Evolutionary conservation across 140 eudicot genomes (phyloP).

Genomic region (Cichorium intybus): DNA sequence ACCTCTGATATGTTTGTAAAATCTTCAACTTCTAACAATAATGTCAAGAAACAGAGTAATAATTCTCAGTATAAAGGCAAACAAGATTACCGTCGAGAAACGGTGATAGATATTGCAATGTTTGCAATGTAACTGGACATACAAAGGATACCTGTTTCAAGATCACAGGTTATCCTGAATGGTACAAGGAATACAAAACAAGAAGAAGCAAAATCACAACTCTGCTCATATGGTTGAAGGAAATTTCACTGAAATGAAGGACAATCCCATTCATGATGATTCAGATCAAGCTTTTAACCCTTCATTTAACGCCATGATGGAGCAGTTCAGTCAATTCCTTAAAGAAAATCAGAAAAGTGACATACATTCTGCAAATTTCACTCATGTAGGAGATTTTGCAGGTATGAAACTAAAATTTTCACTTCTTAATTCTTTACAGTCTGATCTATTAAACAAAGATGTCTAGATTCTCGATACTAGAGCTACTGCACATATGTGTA

Average conservation of each 20-base stretch:
- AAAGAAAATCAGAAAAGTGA: not conserved
- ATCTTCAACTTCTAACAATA: not conserved
- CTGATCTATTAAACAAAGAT: too few relatives aligned
- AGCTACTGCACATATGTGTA: too few relatives aligned
- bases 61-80: not conserved
- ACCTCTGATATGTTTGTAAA: not conserved
- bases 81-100: too few relatives aligned
- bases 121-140: not conserved
- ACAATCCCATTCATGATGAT: not conserved
- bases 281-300: not conserved
- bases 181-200: not conserved
- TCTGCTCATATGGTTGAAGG: not conserved
- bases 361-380: too few relatives aligned
- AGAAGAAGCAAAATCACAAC: not conserved
- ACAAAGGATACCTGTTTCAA: not conserved
- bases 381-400: not conserved
- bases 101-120: not conserved
- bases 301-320: not conserved
- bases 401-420: not conserved
- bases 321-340: not conserved
- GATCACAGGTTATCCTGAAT: not conserved
- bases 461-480: too few relatives aligned
- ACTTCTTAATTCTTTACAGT: too few relatives aligned
- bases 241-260: not conserved
- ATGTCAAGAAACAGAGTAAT: too few relatives aligned